Percentiles rank a stretch among this genome's conserved stretches.
phyloP scores from a whole-genome alignment of 768 basidiomycete species.

The Leucogyrophana mollusca region DNA sequence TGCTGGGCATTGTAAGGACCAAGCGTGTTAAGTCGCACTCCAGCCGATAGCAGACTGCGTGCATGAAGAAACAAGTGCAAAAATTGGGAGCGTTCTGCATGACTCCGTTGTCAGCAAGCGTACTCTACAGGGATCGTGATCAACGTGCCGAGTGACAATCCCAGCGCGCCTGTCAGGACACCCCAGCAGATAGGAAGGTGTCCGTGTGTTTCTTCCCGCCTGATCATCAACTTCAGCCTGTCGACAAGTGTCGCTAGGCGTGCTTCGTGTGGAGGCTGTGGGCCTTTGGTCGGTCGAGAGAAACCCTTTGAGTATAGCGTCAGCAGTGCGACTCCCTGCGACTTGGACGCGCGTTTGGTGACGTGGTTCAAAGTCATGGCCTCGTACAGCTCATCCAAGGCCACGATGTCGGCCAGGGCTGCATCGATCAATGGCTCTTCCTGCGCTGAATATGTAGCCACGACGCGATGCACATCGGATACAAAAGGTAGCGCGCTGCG shows the following conservation, averaged over 20 bases:
- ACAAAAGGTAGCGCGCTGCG: conserved; percentile 78
- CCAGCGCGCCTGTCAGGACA: conserved; percentile 74
- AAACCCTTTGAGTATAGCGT: conserved; percentile 86
- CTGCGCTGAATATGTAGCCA: conserved; percentile 16
- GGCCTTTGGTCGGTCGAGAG: conserved; percentile 45
- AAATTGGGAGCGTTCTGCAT: conserved; percentile 75
- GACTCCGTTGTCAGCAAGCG: conserved; percentile 2
- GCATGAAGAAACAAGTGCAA: conserved; percentile 94
- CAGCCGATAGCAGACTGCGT: conserved; percentile 84
- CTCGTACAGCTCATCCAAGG: conserved; percentile 79
- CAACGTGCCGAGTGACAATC: conserved; percentile 62
- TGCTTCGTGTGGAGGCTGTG: conserved; percentile 19
- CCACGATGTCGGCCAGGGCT: conserved; percentile 42
- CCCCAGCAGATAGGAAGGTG: conserved; percentile 95
- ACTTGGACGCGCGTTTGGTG: conserved; percentile 78
- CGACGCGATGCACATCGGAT: conserved; percentile 58
- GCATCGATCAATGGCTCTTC: conserved; percentile 2
- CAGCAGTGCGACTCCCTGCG: conserved; percentile 91
- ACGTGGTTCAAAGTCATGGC: conserved; percentile 89
- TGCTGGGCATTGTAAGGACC: conserved; percentile 95
- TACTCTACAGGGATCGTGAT: conserved; percentile 1
- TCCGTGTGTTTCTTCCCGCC: conserved; percentile 65
- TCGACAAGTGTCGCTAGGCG: conserved; percentile 48
- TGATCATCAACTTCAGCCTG: conserved; percentile 63
- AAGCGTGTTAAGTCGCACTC: conserved; percentile 86